Base-by-base conservation (phyloP, 768 basidiomycete genomes). In the Pulveroboletus sp. region DNA sequence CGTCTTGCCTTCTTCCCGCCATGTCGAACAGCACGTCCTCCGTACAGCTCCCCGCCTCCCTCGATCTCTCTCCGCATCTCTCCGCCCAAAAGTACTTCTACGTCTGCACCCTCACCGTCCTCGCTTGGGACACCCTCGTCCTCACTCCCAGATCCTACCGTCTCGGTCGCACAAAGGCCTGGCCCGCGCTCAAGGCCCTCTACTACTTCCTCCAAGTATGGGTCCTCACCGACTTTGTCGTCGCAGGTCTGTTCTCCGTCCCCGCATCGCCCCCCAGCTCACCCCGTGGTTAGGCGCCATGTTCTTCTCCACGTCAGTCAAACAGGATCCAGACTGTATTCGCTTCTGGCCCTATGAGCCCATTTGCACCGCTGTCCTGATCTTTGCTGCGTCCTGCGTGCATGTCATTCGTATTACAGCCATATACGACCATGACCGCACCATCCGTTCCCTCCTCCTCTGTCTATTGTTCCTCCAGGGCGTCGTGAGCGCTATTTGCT, bases 51-150 rank as follows among this genome's bases (percentile, higher is more conserved):
- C 89, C 89, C 16, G 67, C 74, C 46, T 86, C 82, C 20, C 82
- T 92, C 62, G 73, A 85, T 56, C 79, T 91, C 6, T 78, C 89
- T 0, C 78, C 89, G 2, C 89, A 89, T 64, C 76, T 92, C 30
- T 81, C 79, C 26, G 89, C 89, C 0, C 89, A 91, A 76, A 91
- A 92, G 68, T 93, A 93, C 60, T 90, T 92, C 64, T 80, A 88
- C 40, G 90, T 92, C 55, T 93, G 89, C 73, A 89, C 89, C 0
- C 80, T 93, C 54, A 93, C 89, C 46, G 87, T 93, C 48, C 86
- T 89, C 0, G 89, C 89, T 7, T 92, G 90, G 89, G 89, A 93
- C 60, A 83, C 89, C 30, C 81, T 93, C 59, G 89, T 93, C 30
- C 78, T 93, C 42, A 84, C 83, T 9, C 89, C 89, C 0, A 73